phyloP scores from a whole-genome alignment of 768 basidiomycete species.

The Punctularia strigosozonata region DNA sequence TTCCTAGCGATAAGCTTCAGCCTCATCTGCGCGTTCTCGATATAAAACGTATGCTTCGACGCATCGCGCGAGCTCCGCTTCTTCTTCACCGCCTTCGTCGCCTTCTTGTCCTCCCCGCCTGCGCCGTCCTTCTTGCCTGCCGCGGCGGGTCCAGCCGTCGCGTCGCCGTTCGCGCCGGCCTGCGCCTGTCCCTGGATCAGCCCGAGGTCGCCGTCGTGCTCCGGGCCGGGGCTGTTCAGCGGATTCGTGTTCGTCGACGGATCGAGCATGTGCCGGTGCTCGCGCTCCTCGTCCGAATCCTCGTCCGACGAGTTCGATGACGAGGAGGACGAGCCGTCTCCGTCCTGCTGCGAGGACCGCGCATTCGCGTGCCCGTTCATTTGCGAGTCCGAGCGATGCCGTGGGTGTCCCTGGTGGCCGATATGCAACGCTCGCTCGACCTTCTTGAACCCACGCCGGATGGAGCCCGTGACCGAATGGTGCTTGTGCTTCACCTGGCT shows the following conservation, averaged over 20 bases:
- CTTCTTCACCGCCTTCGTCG: no score
- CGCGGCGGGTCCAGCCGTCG: slow-evolving; percentile 4
- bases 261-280: slow-evolving; percentile 50
- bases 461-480: slow-evolving; percentile 33
- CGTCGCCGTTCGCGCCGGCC: slow-evolving; percentile 5
- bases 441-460: slow-evolving; percentile 31
- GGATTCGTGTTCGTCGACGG: slow-evolving; percentile 71
- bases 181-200: neutral
- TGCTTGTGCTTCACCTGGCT: slow-evolving; percentile 4
- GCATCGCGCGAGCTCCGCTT: slow-evolving; percentile 46
- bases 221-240: slow-evolving; percentile 19
- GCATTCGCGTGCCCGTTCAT: no score
- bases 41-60: slow-evolving; percentile 89
- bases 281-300: neutral
- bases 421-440: slow-evolving; percentile 35
- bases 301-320: no score
- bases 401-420: slow-evolving; percentile 11
- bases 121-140: slow-evolving; percentile 12
- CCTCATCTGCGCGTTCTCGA: slow-evolving; percentile 83
- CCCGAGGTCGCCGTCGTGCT: slow-evolving; percentile 7
- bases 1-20: slow-evolving; percentile 81
- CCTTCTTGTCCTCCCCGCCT: slow-evolving; percentile 27
- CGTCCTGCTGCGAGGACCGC: no score
- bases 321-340: no score
- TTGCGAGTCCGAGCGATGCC: neutral